phyloP scores from a whole-genome alignment of 2,329 filamentous ascomycete species.

The Curvularia sp. region DNA sequence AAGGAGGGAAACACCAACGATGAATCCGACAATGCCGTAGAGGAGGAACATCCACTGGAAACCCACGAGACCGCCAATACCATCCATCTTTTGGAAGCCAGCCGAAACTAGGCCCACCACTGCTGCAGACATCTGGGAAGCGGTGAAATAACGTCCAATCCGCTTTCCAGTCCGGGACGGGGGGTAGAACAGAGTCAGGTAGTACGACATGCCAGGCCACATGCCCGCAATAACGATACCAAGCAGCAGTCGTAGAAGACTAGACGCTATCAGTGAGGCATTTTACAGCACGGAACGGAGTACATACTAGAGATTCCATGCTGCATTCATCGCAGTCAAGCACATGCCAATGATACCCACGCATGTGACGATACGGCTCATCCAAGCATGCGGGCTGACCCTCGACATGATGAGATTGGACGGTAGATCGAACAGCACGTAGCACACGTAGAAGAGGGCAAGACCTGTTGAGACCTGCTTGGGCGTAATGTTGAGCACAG shows the following conservation, averaged over 20 bases:
- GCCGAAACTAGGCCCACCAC: slow-evolving; percentile 90
- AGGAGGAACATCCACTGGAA: slow-evolving; percentile 94
- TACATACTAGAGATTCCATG: slow-evolving; percentile 81
- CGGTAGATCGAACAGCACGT: slow-evolving; percentile 87
- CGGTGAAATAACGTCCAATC: slow-evolving; percentile 89
- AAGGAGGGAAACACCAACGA: slow-evolving; percentile 74
- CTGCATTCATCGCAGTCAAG: slow-evolving; percentile 79
- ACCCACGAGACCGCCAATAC: slow-evolving; percentile 74
- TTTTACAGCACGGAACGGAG: not conserved
- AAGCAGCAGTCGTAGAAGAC: slow-evolving; percentile 80
- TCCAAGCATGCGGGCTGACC: slow-evolving; percentile 86
- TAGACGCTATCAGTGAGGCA: slow-evolving; percentile 12
- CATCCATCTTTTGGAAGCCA: slow-evolving; percentile 91
- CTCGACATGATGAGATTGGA: slow-evolving; percentile 89
- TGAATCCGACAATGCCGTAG: slow-evolving; percentile 77
- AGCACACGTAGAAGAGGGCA: slow-evolving; percentile 89
- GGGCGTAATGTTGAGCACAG: slow-evolving; percentile 70
- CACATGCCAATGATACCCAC: slow-evolving; percentile 85
- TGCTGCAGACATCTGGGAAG: slow-evolving; percentile 84
- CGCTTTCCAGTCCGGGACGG: slow-evolving; percentile 84
- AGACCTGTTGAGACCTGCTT: slow-evolving; percentile 84
- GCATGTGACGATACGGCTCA: slow-evolving; percentile 87
- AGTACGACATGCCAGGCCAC: slow-evolving; percentile 96
- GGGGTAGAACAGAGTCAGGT: slow-evolving; percentile 89
- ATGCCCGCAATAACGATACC: slow-evolving; percentile 89